Percentiles rank a stretch among this genome's conserved stretches.
Conservation (phyloP, 345 rosid species). For the Eucalyptus decipiens region DNA sequence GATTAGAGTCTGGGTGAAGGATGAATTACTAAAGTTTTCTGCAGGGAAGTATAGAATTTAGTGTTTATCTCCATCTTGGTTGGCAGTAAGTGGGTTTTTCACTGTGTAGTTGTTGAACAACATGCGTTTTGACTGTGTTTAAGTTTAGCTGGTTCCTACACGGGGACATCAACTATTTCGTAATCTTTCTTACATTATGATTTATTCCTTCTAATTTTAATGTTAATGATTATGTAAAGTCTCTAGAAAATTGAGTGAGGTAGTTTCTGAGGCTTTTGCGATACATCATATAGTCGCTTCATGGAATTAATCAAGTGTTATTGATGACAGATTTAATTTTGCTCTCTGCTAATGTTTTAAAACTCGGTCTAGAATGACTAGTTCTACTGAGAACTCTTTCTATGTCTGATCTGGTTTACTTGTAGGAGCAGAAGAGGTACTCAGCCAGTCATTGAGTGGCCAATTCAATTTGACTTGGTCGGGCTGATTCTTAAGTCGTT, state of each 20-base stretch:
- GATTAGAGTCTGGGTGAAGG: not conserved
- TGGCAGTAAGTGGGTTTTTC: not conserved
- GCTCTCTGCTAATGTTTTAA: not conserved
- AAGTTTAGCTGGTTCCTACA: not conserved
- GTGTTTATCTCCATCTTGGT: not conserved
- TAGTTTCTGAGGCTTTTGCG: not conserved
- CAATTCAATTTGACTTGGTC: not conserved
- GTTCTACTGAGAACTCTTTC: not conserved
- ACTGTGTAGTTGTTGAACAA: not conserved
- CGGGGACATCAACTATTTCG: not conserved
- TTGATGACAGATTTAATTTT: not conserved
- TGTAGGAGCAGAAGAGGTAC: not conserved
- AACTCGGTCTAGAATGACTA: not conserved
- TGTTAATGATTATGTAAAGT: not conserved
- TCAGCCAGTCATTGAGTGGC: not conserved
- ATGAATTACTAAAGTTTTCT: not conserved
- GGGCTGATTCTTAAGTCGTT: not conserved
- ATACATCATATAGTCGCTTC: not conserved
- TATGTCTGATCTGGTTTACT: not conserved
- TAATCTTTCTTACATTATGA: not conserved
- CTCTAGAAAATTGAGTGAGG: not conserved
- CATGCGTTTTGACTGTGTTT: not conserved
- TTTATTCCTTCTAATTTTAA: not conserved
- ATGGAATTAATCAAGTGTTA: not conserved
- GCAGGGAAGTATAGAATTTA: not conserved